phyloP scores from a whole-genome alignment of 306 rosid species.

The Calophaca sinica region DNA sequence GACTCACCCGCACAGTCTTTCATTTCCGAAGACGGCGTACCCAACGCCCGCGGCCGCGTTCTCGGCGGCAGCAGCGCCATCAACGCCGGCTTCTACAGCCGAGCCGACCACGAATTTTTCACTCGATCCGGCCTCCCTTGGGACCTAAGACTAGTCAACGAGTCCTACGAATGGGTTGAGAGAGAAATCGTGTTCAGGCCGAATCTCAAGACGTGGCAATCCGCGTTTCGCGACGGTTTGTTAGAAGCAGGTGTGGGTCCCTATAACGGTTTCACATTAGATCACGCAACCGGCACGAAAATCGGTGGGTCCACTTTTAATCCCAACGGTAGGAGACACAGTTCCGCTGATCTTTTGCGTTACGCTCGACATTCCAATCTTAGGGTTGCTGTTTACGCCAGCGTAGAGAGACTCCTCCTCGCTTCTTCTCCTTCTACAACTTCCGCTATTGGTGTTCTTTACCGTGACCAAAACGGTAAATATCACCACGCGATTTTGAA shows the following conservation, averaged over 20 bases:
- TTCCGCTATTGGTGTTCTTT: slow-evolving; percentile 67
- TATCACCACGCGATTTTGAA: slow-evolving; percentile 70
- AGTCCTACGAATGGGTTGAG: slow-evolving; percentile 88
- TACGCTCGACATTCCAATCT: slow-evolving; percentile 57
- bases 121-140: slow-evolving; percentile 52
- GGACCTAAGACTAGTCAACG: slow-evolving; percentile 65
- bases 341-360: slow-evolving; percentile 76
- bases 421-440: slow-evolving; percentile 43
- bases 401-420: slow-evolving; percentile 70
- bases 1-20: slow-evolving; percentile 77
- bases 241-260: slow-evolving; percentile 80
- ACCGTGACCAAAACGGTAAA: slow-evolving; percentile 60
- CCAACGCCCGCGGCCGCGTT: slow-evolving; percentile 87
- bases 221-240: slow-evolving; percentile 80
- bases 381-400: slow-evolving; percentile 66
- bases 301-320: slow-evolving; percentile 94
- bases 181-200: slow-evolving; percentile 73
- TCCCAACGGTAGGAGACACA: slow-evolving; percentile 63
- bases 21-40: slow-evolving; percentile 85
- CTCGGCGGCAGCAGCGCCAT: slow-evolving; percentile 97
- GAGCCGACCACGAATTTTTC: slow-evolving; percentile 75
- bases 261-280: slow-evolving; percentile 77
- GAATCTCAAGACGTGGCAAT: slow-evolving; percentile 72
- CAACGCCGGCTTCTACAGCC: slow-evolving; percentile 93
- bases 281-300: slow-evolving; percentile 75